A percentile compares a stretch with the other conserved stretches of the same genome.
Conservation (phyloP, 1,284 basidiomycete genomes). For the Trichosporon coremiiforme region DNA sequence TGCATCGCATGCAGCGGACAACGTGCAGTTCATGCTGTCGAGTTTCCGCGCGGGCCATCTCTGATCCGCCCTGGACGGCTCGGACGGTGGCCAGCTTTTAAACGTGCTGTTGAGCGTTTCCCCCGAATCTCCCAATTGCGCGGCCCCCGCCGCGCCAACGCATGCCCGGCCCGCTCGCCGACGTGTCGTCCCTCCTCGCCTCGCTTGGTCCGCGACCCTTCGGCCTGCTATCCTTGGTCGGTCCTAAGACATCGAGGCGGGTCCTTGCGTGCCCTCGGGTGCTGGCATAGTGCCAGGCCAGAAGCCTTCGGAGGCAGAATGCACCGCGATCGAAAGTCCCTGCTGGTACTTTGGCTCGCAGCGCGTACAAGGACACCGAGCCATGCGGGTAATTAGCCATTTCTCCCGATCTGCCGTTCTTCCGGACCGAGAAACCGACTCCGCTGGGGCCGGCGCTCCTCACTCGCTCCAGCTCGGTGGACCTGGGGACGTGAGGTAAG, state of each 20-base stretch:
- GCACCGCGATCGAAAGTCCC: background rate
- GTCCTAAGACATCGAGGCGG: background rate
- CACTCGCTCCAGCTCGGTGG: background rate
- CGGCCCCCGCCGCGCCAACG: too few species aligned
- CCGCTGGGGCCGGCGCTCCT: too few species aligned
- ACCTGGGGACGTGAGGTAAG: background rate
- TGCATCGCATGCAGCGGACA: background rate
- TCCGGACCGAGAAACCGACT: background rate
- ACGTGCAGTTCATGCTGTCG: background rate
- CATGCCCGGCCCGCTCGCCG: background rate
- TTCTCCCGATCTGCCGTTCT: background rate
- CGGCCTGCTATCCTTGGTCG: background rate
- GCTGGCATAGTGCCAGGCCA: too few species aligned
- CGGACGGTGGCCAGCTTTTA: too few species aligned
- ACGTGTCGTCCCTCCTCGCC: background rate
- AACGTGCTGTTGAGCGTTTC: too few species aligned
- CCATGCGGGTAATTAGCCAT: background rate
- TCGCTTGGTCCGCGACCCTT: too few species aligned
- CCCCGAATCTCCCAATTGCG: background rate
- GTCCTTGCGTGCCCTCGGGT: background rate
- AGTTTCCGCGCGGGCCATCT: background rate
- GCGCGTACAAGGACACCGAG: too few species aligned
- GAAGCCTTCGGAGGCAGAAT: background rate
- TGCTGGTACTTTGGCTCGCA: background rate
- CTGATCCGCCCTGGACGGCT: background rate